Conservation (phyloP, 257 asterid genomes). For the Nicotiana obtusifolia region DNA sequence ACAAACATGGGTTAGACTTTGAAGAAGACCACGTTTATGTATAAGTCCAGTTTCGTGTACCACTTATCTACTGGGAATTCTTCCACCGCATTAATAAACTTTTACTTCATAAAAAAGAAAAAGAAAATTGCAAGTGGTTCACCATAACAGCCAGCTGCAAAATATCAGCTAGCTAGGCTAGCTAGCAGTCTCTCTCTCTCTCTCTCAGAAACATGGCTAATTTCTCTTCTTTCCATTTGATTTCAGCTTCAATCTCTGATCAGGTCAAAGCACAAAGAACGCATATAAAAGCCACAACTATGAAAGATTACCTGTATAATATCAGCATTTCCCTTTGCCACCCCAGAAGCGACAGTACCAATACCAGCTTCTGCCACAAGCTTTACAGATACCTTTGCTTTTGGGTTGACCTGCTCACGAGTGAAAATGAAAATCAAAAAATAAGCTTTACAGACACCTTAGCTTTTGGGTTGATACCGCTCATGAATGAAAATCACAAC, state of each 20-base stretch:
- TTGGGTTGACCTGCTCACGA: slow-evolving; percentile 78
- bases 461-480: slow-evolving; percentile 84
- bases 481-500: slow-evolving; percentile 3
- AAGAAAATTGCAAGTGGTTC: not conserved
- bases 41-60: not conserved
- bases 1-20: not conserved
- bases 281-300: not conserved
- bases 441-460: slow-evolving; percentile 52
- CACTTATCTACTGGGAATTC: not conserved
- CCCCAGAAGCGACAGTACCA: slow-evolving; percentile 99
- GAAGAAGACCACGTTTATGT: not conserved
- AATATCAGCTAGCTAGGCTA: not conserved
- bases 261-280: not conserved
- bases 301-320: slow-evolving; percentile 66
- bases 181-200: not conserved
- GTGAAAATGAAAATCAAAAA: not conserved
- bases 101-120: not conserved
- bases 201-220: not conserved
- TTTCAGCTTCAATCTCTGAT: not conserved
- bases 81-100: not conserved
- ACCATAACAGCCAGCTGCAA: not conserved
- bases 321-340: slow-evolving; percentile 99
- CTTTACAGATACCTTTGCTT: slow-evolving; percentile 94
- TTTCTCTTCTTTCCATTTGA: not conserved
- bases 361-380: slow-evolving; percentile 99